Percentiles rank a stretch among this genome's conserved stretches.
phyloP scores from a whole-genome alignment of 768 basidiomycete genomes.

The Panus rudis region DNA sequence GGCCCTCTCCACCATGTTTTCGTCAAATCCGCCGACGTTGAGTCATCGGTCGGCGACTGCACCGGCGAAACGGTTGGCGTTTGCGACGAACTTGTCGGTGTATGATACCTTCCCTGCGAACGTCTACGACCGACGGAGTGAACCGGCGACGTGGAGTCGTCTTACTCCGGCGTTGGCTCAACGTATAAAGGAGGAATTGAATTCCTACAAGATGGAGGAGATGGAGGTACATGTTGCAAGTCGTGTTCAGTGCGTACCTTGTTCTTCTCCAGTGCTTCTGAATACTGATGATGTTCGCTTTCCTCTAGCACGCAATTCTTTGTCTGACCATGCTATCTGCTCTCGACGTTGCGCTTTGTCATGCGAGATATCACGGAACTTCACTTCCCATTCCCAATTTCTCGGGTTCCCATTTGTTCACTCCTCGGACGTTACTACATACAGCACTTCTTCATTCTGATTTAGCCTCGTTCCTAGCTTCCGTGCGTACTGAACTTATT shows the following conservation, averaged over 20 bases:
- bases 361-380: constrained; percentile 14
- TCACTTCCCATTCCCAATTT: constrained; percentile 6
- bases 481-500: too few species aligned
- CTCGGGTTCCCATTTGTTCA: constrained; percentile 10
- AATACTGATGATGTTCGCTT: too few species aligned
- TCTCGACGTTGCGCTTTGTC: constrained; percentile 20
- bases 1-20: constrained; percentile 55
- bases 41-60: constrained; percentile 68
- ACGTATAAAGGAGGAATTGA: constrained; percentile 96
- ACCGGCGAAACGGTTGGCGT: constrained; percentile 66
- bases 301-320: constrained; percentile 75
- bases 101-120: constrained; percentile 93
- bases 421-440: constrained; percentile 2
- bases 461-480: not conserved
- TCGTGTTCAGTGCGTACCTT: constrained; percentile 70
- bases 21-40: constrained; percentile 39
- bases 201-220: constrained; percentile 99
- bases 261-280: constrained; percentile 6
- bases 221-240: constrained; percentile 97
- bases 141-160: constrained; percentile 95
- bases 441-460: not conserved
- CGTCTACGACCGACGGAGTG: constrained; percentile 91
- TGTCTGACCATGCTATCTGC: constrained; percentile 43
- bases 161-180: constrained; percentile 93
- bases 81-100: constrained; percentile 88